Evolutionary conservation across 169 alveolate genomes (phyloP).

Genomic region (Cryptosporidium viatorum): DNA sequence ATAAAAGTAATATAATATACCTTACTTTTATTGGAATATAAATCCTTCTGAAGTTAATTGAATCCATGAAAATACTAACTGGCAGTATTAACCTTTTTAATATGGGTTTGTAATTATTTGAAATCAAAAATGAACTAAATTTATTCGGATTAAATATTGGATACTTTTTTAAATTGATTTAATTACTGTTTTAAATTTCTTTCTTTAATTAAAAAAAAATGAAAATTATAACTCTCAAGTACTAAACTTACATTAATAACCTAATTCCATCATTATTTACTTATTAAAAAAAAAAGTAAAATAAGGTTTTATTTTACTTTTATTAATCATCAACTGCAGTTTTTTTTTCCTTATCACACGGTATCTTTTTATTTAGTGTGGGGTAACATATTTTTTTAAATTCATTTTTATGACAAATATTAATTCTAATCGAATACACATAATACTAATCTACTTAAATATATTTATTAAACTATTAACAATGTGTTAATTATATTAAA

Average conservation of each 20-base stretch:
- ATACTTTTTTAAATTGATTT: too few species aligned
- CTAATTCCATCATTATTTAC: background rate
- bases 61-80: background rate
- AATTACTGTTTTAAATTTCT: too few species aligned
- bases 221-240: background rate
- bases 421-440: too few species aligned
- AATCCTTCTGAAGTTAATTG: background rate
- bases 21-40: background rate
- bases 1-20: background rate
- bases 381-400: slow-evolving; percentile 1
- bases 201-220: too few species aligned
- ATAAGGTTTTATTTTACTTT: background rate
- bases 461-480: background rate
- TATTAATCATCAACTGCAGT: background rate
- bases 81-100: background rate
- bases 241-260: background rate
- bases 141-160: too few species aligned
- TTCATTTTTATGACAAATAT: background rate
- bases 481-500: background rate
- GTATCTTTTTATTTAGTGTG: background rate
- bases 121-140: too few species aligned
- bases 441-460: too few species aligned
- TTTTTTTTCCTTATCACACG: background rate
- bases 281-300: background rate
- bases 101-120: too few species aligned